A percentile compares a stretch with the other conserved stretches of the same genome.
Evolutionary conservation across 306 rosid species (phyloP).

Genomic region (Rubus parviflorus): DNA sequence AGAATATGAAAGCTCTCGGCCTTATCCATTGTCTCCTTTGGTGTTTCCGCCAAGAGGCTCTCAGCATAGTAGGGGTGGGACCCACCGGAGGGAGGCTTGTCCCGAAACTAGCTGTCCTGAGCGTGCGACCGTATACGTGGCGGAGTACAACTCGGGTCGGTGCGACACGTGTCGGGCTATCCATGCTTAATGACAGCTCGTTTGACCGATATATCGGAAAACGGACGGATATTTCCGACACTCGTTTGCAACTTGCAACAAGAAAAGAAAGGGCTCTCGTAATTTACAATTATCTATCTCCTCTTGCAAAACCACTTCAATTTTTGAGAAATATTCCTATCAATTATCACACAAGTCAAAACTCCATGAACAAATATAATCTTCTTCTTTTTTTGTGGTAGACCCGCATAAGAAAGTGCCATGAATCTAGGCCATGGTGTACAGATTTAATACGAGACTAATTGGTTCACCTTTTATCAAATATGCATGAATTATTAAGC

Average conservation of each 20-base stretch:
- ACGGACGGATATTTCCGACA: conserved; percentile 26
- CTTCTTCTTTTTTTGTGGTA: background rate
- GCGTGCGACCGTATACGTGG: conserved; percentile 13
- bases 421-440: background rate
- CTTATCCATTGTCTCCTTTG: conserved; percentile 62
- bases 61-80: conserved; percentile 39
- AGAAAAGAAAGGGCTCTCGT: background rate
- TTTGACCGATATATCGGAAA: conserved; percentile 29
- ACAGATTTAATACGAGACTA: background rate
- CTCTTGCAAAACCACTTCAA: background rate
- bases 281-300: background rate
- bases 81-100: conserved; percentile 37
- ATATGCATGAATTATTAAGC: background rate
- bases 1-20: conserved; percentile 12
- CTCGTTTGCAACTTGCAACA: background rate
- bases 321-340: no score
- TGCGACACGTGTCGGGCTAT: conserved; percentile 27
- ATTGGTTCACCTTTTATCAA: background rate
- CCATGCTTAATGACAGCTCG: background rate
- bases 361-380: background rate
- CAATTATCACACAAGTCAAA: background rate
- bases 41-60: conserved; percentile 60
- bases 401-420: background rate
- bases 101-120: conserved; percentile 36
- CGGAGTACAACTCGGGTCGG: background rate